These are phyloP conservation scores for Exophiala xenobiotica DNA, from an alignment of 2,329 filamentous ascomycete genomes.

Conservation along the genomic window DNA sequence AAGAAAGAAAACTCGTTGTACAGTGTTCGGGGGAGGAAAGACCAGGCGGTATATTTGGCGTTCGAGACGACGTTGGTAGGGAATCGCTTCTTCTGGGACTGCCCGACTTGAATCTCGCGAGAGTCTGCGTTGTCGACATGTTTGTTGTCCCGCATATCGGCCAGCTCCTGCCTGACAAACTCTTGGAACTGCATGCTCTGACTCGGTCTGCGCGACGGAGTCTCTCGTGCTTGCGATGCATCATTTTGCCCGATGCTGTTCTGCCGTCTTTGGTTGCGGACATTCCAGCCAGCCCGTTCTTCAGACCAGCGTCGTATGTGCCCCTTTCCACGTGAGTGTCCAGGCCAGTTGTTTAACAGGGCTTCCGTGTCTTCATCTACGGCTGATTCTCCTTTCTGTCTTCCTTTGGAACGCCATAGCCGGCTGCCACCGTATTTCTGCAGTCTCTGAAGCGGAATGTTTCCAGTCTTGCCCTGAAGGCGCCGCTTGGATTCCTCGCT, in stretches of 20 bases:
- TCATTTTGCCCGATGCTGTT: conserved; percentile 6
- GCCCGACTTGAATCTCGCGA: conserved; percentile 73
- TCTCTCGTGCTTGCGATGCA: conserved; percentile 11
- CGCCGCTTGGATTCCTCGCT: conserved; percentile 2
- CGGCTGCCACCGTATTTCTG: conserved; percentile 44
- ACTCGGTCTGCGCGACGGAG: conserved; percentile 50
- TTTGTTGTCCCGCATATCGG: conserved; percentile 39
- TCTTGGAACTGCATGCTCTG: conserved; percentile 38
- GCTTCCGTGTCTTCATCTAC: conserved; percentile 66
- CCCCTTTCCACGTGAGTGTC: conserved; percentile 15
- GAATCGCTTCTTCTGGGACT: conserved; percentile 70
- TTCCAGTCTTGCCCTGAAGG: conserved; percentile 9
- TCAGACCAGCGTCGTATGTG: conserved; percentile 44
- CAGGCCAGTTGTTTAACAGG: conserved; percentile 51
- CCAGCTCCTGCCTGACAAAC: conserved; percentile 28
- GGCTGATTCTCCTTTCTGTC: conserved; percentile 34
- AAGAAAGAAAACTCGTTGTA: conserved; percentile 99
- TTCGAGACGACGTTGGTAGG: conserved; percentile 92
- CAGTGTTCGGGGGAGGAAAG: conserved; percentile 87
- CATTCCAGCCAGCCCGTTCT: conserved; percentile 50
- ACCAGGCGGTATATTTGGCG: conserved; percentile 94
- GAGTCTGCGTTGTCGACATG: conserved; percentile 51
- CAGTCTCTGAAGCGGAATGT: conserved; percentile 50
- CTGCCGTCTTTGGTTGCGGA: conserved; percentile 16
- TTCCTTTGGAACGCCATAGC: conserved; percentile 25